Percentiles rank a stretch among this genome's conserved stretches.
phyloP scores from a whole-genome alignment of 176 grass and related monocot species.

The Carex parvula region DNA sequence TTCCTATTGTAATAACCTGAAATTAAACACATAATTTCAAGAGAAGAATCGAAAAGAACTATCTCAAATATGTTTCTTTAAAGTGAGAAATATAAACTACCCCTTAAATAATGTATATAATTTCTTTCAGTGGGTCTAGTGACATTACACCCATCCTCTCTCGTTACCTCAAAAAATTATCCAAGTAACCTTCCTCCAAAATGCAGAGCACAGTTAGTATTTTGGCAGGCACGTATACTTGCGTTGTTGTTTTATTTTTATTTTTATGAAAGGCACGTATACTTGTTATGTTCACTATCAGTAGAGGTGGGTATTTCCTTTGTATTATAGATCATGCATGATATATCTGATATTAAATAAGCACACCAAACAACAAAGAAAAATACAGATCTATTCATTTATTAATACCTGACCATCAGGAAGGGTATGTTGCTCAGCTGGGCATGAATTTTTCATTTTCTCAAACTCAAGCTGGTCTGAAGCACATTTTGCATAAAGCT shows the following conservation, averaged over 20 bases:
- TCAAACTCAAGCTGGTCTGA: slow-evolving; percentile 71
- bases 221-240: neutral
- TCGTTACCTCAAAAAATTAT: neutral
- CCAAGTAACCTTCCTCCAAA: slow-evolving; percentile 1
- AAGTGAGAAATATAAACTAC: neutral
- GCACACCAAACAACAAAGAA: neutral
- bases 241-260: too few species aligned
- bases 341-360: slow-evolving; percentile 9
- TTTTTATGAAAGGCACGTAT: neutral
- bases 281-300: neutral
- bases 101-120: neutral
- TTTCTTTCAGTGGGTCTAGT: neutral
- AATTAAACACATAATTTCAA: slow-evolving; percentile 17
- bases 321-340: neutral
- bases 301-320: neutral
- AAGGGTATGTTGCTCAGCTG: slow-evolving; percentile 74
- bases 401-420: slow-evolving; percentile 89
- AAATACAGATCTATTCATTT: neutral
- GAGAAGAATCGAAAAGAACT: neutral
- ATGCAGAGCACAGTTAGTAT: neutral
- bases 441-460: slow-evolving; percentile 50
- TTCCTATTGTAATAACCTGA: slow-evolving; percentile 79
- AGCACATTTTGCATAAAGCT: slow-evolving; percentile 73
- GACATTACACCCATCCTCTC: neutral
- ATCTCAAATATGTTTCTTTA: neutral